phyloP scores from a whole-genome alignment of 306 rosid species.

The Purshia tridentata region DNA sequence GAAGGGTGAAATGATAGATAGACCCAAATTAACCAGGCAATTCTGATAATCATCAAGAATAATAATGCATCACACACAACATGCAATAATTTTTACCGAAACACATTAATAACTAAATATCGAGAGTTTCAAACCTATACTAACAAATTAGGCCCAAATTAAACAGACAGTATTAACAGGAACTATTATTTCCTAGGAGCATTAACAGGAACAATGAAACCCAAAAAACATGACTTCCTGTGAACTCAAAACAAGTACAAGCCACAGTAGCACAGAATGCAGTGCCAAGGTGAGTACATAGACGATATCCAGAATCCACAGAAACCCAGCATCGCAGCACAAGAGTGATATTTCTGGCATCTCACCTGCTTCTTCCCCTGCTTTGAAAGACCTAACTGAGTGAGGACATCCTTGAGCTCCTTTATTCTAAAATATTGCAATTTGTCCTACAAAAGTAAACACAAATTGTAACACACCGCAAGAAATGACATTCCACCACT shows the following conservation, averaged over 20 bases:
- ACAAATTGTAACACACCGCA: conserved; percentile 1
- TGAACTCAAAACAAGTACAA: background rate
- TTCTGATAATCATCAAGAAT: background rate
- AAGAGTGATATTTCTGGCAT: conserved; percentile 22
- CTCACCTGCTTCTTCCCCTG: conserved; percentile 99
- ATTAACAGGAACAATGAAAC: background rate
- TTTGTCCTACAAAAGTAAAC: conserved; percentile 55
- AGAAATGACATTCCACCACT: background rate
- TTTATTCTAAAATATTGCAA: conserved; percentile 77
- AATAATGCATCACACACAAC: background rate
- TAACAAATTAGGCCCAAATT: background rate
- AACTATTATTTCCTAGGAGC: background rate
- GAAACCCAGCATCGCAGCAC: conserved; percentile 19
- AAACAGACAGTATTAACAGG: background rate
- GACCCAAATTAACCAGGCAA: background rate
- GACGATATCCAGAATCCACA: background rate
- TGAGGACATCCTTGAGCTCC: conserved; percentile 94
- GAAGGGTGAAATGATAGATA: background rate
- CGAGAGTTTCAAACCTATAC: background rate
- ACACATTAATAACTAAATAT: background rate
- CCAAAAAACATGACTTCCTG: background rate
- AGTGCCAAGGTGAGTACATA: conserved; percentile 10
- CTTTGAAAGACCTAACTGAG: conserved; percentile 84
- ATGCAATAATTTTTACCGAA: background rate
- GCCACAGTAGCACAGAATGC: background rate